These are phyloP conservation scores for Ophiostoma perfectum DNA, from an alignment of 2,329 filamentous ascomycete genomes.

Conservation along the genomic window DNA sequence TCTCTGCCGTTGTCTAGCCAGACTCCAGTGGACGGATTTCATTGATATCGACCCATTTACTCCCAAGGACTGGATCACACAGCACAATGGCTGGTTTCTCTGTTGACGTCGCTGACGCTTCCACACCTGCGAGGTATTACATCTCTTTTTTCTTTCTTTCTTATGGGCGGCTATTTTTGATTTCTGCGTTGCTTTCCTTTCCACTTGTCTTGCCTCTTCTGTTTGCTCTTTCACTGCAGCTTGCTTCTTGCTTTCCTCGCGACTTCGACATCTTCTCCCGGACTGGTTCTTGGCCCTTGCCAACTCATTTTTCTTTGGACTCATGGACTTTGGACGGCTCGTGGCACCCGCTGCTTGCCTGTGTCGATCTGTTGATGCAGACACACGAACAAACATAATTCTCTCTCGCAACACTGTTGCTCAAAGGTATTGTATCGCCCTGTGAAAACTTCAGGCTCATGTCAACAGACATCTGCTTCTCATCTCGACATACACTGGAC, in stretches of 20 bases:
- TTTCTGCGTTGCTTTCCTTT: constrained; percentile 26
- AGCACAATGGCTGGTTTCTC: constrained; percentile 49
- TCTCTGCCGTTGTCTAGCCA: constrained; percentile 15
- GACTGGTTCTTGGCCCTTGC: constrained; percentile 14
- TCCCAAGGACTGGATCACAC: constrained; percentile 15
- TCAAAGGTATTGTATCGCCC: background rate
- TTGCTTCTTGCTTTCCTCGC: constrained; percentile 20
- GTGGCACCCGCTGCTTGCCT: constrained; percentile 2
- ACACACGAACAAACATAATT: background rate
- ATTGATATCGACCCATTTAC: background rate
- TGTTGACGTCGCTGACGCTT: constrained; percentile 54
- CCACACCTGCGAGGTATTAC: constrained; percentile 54
- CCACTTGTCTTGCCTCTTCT: constrained; percentile 25
- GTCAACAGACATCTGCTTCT: background rate
- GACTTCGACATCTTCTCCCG: constrained; percentile 17
- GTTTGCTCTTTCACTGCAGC: constrained; percentile 19
- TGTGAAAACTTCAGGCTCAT: background rate
- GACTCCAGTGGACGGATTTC: constrained; percentile 12
- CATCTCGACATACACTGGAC: background rate
- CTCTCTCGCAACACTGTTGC: background rate
- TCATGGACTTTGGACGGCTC: background rate
- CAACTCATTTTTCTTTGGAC: background rate
- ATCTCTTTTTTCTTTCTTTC: constrained; percentile 37
- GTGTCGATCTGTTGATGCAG: background rate
- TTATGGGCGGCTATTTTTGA: constrained; percentile 29